phyloP scores from a whole-genome alignment of 345 rosid genomes.

The Arabidopsis arenosa region DNA sequence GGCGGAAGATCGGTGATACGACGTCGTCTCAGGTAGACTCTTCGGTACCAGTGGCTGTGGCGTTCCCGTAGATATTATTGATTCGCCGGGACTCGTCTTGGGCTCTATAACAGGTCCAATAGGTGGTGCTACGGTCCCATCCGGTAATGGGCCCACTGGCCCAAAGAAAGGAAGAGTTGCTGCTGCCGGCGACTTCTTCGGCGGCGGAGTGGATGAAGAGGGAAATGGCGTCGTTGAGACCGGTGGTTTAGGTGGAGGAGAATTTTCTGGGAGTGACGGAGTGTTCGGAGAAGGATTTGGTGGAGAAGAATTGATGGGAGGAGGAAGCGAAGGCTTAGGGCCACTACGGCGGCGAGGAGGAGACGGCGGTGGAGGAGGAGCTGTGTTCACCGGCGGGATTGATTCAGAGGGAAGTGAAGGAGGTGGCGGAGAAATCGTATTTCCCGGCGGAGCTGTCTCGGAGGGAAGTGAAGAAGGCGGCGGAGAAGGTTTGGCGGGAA shows the following conservation, averaged over 20 bases:
- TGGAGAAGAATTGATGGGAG: slow-evolving; percentile 32
- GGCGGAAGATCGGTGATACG: slow-evolving; percentile 40
- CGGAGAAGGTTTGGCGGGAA: slow-evolving; percentile 43
- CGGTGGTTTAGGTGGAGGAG: slow-evolving; percentile 34
- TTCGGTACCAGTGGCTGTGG: slow-evolving; percentile 42
- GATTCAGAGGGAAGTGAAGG: slow-evolving; percentile 28
- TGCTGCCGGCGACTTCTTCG: slow-evolving; percentile 36
- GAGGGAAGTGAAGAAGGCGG: slow-evolving; percentile 38
- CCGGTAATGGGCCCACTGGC: slow-evolving; percentile 34
- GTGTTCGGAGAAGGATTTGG: slow-evolving; percentile 37
- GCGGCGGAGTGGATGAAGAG: slow-evolving; percentile 36
- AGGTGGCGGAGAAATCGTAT: slow-evolving; percentile 19
- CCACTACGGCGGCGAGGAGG: slow-evolving; percentile 43
- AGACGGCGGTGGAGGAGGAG: slow-evolving; percentile 30
- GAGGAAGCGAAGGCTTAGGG: slow-evolving; percentile 31
- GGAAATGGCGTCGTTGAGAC: slow-evolving; percentile 31
- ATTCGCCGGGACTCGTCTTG: slow-evolving; percentile 29
- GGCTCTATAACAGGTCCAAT: slow-evolving; percentile 35
- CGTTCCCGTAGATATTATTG: slow-evolving; percentile 26
- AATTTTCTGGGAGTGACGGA: slow-evolving; percentile 33
- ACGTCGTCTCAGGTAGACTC: slow-evolving; percentile 42
- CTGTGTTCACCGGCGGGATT: slow-evolving; percentile 7
- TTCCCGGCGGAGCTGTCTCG: slow-evolving; percentile 13
- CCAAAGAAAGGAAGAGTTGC: slow-evolving; percentile 43
- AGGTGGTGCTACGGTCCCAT: slow-evolving; percentile 4